Evolutionary conservation across 805 yeast genomes (phyloP), one percentile per base, ranked within the genome.

Genomic region (Tetrapisispora nanseiensis): DNA sequence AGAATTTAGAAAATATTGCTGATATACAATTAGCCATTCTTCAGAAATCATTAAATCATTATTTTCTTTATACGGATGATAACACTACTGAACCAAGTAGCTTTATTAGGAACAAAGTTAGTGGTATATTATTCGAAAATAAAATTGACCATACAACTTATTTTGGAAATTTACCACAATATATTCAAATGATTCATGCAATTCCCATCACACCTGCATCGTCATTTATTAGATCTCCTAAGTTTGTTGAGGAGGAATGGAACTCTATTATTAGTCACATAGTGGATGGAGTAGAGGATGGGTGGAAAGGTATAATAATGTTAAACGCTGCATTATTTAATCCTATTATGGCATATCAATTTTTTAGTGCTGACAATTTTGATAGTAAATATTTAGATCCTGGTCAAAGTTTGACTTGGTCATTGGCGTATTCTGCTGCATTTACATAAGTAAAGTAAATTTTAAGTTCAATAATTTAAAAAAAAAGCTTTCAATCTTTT

Each of bases 381-480:
- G 56, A 67, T 35, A 64, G 66, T n/a, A 52, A 59, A 3, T 72
- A 71, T 49, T 73, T 89, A 37, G 97, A 89, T 54, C 75, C 76
- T 44, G 97, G 97, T 2, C 90, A 86, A 71, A 79, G 90, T 22
- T 66, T 79, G 47, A 82, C 96, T 0, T 87, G 95, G 95, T 80
- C 89, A 11, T 67, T 87, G 48, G 78, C 95, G 0, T 84, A 75
- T 50, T 70, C 85, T 36, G 95, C 61, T 18, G 60, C 61, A 3
- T 56, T 58, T 43, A 12, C 16, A 8, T 40, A 11, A 33, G 13
- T 33, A 6, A 5, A 3, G 13, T 16, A 32, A 15, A 8, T 7
- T 5, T 5, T 26, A 26, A 26, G 12, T n/a, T n/a, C n/a, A n/a
- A n/a, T 26, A 26, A 26, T 26, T 26, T 26, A 7, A 26, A 26